phyloP scores from a whole-genome alignment of 768 basidiomycete genomes.

The Lactarius sanguifluus region DNA sequence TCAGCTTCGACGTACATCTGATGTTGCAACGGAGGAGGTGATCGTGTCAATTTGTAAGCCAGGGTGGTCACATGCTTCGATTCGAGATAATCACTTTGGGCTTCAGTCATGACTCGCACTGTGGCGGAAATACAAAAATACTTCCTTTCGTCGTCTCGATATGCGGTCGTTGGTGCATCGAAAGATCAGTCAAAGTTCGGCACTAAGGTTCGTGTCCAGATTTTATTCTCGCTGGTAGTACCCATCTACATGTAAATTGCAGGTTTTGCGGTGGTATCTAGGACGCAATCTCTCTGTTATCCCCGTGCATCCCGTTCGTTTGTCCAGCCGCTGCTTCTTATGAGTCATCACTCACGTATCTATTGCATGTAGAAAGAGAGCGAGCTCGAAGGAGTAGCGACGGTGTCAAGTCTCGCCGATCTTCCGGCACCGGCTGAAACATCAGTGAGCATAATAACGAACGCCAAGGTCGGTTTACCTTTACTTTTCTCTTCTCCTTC shows the following conservation, averaged over 20 bases:
- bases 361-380: slow-evolving; percentile 53
- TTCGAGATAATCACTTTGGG: background rate
- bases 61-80: no score
- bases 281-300: slow-evolving; percentile 56
- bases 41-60: no score
- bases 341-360: background rate
- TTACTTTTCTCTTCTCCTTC: background rate
- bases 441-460: slow-evolving; percentile 76
- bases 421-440: slow-evolving; percentile 64
- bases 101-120: slow-evolving; percentile 27
- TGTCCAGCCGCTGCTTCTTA: background rate
- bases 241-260: slow-evolving; percentile 5
- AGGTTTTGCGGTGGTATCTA: slow-evolving; percentile 82
- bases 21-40: no score
- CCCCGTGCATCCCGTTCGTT: slow-evolving; percentile 71
- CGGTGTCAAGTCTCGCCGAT: slow-evolving; percentile 54
- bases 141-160: slow-evolving; percentile 64
- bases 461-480: slow-evolving; percentile 52
- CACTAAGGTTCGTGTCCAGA: slow-evolving; percentile 51
- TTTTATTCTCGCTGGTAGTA: background rate
- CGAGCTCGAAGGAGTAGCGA: slow-evolving; percentile 64
- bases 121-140: slow-evolving; percentile 46
- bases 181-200: slow-evolving; percentile 78
- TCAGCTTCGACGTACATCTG: no score
- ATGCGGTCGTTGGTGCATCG: slow-evolving; percentile 81